Percentiles rank a stretch among this genome's conserved stretches.
phyloP scores from a whole-genome alignment of 805 yeast species.

The Candida boidinii region DNA sequence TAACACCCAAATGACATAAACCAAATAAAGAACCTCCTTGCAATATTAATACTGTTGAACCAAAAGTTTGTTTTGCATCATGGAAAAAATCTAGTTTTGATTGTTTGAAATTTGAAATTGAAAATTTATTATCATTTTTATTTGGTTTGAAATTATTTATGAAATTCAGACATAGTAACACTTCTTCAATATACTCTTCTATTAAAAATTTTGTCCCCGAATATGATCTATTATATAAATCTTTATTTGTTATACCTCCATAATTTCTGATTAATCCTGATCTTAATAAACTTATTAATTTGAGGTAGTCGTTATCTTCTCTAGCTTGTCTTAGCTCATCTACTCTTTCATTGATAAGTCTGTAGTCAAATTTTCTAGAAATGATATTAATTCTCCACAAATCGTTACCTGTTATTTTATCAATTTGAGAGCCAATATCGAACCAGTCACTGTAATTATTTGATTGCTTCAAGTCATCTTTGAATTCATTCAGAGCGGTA shows the following conservation, averaged over 20 bases:
- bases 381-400: conserved; percentile 79
- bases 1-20: conserved; percentile 87
- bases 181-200: conserved; percentile 79
- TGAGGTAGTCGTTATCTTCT: conserved; percentile 43
- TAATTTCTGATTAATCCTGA: conserved; percentile 84
- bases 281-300: conserved; percentile 58
- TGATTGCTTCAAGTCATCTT: conserved; percentile 37
- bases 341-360: conserved; percentile 68
- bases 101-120: conserved; percentile 41
- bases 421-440: conserved; percentile 38
- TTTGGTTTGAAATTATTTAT: conserved; percentile 35
- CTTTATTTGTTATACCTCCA: conserved; percentile 80
- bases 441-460: conserved; percentile 69
- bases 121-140: conserved; percentile 16
- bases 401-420: conserved; percentile 43
- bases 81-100: conserved; percentile 68
- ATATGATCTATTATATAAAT: conserved; percentile 71
- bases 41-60: conserved; percentile 80
- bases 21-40: conserved; percentile 97
- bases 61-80: conserved; percentile 80
- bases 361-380: conserved; percentile 75
- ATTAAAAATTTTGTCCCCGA: conserved; percentile 85
- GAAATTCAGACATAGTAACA: conserved; percentile 56
- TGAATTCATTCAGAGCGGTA: too few relatives aligned
- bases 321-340: conserved; percentile 56